Percentiles rank a stretch among this genome's conserved stretches.
Conservation (phyloP, 106 monocot genomes). For the Apostasia ramifera region DNA sequence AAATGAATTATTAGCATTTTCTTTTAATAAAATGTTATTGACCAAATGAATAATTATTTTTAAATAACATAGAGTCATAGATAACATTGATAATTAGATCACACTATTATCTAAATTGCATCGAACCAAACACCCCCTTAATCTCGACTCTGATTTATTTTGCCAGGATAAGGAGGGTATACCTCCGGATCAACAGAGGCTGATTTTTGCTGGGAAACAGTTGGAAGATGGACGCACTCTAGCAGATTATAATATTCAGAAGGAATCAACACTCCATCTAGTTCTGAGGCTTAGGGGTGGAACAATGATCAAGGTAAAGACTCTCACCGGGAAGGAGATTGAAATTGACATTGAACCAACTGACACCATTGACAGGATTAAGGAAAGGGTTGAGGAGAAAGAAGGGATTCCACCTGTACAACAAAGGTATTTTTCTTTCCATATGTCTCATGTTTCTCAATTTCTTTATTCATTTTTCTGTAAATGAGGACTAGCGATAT, state of each 20-base stretch:
- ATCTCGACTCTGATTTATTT: too few species aligned
- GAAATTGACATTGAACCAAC: conserved; percentile 42
- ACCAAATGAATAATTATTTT: too few species aligned
- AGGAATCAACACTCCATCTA: conserved; percentile 35
- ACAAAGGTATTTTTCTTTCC: conserved; percentile 17
- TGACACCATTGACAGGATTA: conserved; percentile 41
- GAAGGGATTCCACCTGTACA: conserved; percentile 48
- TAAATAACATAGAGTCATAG: too few species aligned
- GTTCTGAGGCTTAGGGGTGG: conserved; percentile 40
- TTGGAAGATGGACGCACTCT: conserved; percentile 24
- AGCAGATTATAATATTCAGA: conserved; percentile 27
- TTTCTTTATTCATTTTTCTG: too few species aligned
- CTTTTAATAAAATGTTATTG: too few species aligned
- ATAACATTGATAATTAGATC: too few species aligned
- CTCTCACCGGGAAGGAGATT: conserved; percentile 42
- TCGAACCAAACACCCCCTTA: too few species aligned
- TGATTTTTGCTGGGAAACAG: conserved; percentile 17
- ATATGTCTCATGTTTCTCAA: too few species aligned
- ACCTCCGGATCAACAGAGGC: conserved; percentile 15
- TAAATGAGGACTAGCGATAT: too few species aligned
- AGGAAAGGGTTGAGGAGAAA: conserved; percentile 42
- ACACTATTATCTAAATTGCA: too few species aligned
- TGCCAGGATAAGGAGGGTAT: conserved; percentile 26
- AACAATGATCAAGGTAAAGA: conserved; percentile 47
- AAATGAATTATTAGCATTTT: too few species aligned